These are phyloP conservation scores for Herpotrichia juniperi DNA, from an alignment of 2,329 filamentous ascomycete genomes.

Conservation along the genomic window DNA sequence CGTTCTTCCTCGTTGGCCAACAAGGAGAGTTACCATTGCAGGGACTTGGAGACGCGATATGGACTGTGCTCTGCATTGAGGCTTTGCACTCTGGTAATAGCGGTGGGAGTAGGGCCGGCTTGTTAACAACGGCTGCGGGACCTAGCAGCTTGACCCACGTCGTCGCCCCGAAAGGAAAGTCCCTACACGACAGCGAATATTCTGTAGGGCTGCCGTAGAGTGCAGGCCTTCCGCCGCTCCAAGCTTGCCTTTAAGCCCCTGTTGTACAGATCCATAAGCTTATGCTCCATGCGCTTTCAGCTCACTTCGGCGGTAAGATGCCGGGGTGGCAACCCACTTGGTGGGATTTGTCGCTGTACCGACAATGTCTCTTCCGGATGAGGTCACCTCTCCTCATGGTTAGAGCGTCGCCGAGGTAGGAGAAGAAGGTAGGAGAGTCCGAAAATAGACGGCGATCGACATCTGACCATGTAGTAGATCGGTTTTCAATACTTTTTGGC, in stretches of 20 bases:
- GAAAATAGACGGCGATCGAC: not conserved
- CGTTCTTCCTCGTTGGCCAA: slow-evolving; percentile 14
- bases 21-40: slow-evolving; percentile 18
- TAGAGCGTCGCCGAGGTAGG: not conserved
- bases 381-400: not conserved
- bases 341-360: not conserved
- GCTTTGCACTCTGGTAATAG: slow-evolving; percentile 29
- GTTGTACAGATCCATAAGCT: slow-evolving; percentile 31
- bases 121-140: slow-evolving; percentile 22
- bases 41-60: slow-evolving; percentile 18
- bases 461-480: not conserved
- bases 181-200: slow-evolving; percentile 8
- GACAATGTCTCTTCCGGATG: not conserved
- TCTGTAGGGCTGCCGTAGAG: slow-evolving; percentile 31
- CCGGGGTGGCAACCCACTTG: slow-evolving; percentile 7
- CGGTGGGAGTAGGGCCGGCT: slow-evolving; percentile 21
- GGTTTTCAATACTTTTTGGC: not conserved
- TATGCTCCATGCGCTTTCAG: slow-evolving; percentile 29
- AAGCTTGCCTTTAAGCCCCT: slow-evolving; percentile 15
- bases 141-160: slow-evolving; percentile 23
- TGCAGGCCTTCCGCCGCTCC: slow-evolving; percentile 30
- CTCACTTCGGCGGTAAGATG: slow-evolving; percentile 12
- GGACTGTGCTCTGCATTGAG: slow-evolving; percentile 29
- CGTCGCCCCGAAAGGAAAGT: slow-evolving; percentile 19
- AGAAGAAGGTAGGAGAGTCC: not conserved